Base-by-base conservation (phyloP, 192 early-diverging fungal species). In the Coemansia reversa region DNA sequence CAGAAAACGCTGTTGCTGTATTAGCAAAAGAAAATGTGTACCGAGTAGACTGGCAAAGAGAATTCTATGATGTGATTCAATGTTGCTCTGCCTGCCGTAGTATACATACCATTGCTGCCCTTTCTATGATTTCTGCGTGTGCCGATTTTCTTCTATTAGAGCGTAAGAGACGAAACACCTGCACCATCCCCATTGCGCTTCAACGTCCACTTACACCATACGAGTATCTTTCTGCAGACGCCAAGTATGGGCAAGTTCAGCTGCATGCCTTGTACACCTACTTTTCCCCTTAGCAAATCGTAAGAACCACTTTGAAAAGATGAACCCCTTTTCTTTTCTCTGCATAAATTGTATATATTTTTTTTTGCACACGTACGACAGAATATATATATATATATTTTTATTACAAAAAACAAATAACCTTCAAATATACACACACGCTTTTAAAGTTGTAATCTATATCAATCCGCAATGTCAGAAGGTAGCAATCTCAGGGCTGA, bases 401-500 rank as follows among this genome's bases (percentile, higher is more conserved):
- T n/a, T n/a, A n/a, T n/a, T n/a, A n/a, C n/a, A 20, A 24, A 18
- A 23, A 29, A 49, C 51, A 23, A 23, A 7, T 3, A 12, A 9
- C 51, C 8, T 8, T 3, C 51, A 48, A 12, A 16, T 30, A 32
- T 29, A 27, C 2, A n/a, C 55, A 57, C 18, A 30, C 8, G 1
- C 30, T 39, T 11, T 39, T 39, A 39, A 39, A 39, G 35, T 39
- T 39, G 8, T 11, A 39, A 39, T 39, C 35, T 39, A 39, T 2
- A 39, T 11, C 35, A 39, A 39, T 39, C 35, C 35, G 9, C 35
- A 39, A 39, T 24, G 47, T 48, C 48, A 23, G 29, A 23, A 11
- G 28, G 47, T 28, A 4, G 16, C 45, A 49, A 27, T 6, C 8
- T 23, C 35, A 65, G 53, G 57, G 56, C 70, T 3, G 30, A 70